These are phyloP conservation scores for Arachis stenosperma DNA, from an alignment of 306 rosid species.

Conservation along the genomic window DNA sequence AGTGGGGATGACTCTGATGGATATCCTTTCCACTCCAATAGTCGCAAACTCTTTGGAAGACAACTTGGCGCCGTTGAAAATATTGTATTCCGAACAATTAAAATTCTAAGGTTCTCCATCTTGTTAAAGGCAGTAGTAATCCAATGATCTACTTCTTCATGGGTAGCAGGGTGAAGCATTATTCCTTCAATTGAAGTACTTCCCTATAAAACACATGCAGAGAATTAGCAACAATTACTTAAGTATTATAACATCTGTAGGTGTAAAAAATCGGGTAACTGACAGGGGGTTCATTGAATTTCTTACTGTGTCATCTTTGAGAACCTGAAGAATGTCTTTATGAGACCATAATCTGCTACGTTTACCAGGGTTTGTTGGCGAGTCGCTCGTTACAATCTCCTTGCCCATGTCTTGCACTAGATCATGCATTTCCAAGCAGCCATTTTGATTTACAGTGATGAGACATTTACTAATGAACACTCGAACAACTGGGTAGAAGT, in stretches of 20 bases:
- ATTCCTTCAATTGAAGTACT: neutral
- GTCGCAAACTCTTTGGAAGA: neutral
- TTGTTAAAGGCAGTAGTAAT: neutral
- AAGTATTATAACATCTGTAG: too few species aligned
- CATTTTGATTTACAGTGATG: neutral
- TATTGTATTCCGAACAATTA: neutral
- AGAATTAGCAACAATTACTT: neutral
- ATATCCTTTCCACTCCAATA: constrained; percentile 6
- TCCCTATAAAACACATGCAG: neutral
- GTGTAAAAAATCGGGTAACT: too few species aligned
- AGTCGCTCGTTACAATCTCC: neutral
- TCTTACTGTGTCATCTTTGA: neutral
- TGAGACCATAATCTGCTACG: neutral
- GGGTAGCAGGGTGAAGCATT: neutral
- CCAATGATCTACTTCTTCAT: neutral
- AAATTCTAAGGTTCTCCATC: constrained; percentile 9
- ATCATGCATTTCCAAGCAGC: constrained; percentile 2
- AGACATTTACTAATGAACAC: neutral
- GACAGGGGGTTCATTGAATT: neutral
- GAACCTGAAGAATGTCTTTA: neutral
- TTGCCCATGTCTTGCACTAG: constrained; percentile 21
- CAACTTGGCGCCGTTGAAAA: neutral
- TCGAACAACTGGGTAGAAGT: neutral
- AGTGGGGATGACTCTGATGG: neutral
- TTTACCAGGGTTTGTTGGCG: neutral